phyloP scores from a whole-genome alignment of 225 moss, liverwort and hornwort species.

The Thuidium tamariscinum region DNA sequence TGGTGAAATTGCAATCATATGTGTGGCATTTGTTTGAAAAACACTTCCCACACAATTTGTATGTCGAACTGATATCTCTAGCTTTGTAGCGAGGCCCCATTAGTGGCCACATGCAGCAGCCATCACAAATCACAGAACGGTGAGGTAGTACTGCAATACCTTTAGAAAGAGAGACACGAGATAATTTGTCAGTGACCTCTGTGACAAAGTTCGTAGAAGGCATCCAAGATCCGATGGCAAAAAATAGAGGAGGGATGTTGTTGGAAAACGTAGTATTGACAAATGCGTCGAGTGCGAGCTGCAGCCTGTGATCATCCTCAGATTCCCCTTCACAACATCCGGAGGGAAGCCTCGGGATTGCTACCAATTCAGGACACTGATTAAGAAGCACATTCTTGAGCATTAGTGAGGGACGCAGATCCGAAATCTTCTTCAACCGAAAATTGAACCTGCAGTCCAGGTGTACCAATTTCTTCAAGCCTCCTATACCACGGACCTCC shows the following conservation, averaged over 20 bases:
- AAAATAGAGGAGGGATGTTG: background rate
- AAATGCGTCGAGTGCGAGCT: background rate
- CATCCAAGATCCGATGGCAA: background rate
- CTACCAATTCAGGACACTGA: background rate
- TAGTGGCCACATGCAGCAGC: background rate
- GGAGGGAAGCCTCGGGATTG: background rate
- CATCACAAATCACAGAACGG: background rate
- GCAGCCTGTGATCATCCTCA: background rate
- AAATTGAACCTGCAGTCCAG: background rate
- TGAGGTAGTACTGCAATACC: background rate
- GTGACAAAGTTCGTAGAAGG: background rate
- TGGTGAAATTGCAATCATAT: background rate
- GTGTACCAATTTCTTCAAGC: background rate
- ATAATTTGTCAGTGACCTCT: background rate
- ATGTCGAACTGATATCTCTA: background rate
- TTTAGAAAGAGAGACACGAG: background rate
- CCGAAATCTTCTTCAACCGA: background rate
- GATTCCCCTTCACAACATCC: background rate
- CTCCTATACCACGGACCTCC: background rate
- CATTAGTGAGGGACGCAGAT: background rate
- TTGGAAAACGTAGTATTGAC: background rate
- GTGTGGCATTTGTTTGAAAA: background rate
- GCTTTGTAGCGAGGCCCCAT: background rate
- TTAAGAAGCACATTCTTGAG: background rate
- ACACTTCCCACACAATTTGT: background rate